Evolutionary conservation across 2,329 filamentous ascomycete species (phyloP).

Genomic region (Fusarium sambucinum): DNA sequence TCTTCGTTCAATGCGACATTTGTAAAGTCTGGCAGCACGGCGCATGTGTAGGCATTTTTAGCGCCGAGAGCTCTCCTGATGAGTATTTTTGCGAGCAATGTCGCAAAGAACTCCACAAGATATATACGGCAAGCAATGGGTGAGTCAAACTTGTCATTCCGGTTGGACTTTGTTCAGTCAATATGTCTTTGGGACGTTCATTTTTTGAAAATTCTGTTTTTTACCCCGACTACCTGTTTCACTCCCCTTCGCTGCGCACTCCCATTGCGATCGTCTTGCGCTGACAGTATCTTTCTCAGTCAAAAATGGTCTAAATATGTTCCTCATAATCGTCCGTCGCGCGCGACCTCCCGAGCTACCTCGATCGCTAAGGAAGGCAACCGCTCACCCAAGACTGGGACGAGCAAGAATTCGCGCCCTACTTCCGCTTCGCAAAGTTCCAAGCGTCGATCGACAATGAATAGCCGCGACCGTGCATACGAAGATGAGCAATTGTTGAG

Average conservation of each 20-base stretch:
- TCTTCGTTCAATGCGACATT: constrained; percentile 97
- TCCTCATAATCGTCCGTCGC: constrained; percentile 68
- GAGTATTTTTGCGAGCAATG: constrained; percentile 99
- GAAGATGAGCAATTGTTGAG: constrained; percentile 91
- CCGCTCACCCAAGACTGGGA: constrained; percentile 74
- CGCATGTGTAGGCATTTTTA: constrained; percentile 96
- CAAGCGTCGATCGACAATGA: constrained; percentile 96
- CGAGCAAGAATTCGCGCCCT: constrained; percentile 67
- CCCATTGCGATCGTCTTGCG: constrained; percentile 17
- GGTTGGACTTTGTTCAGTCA: neutral
- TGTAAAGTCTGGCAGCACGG: constrained; percentile 99
- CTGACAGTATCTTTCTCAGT: constrained; percentile 59
- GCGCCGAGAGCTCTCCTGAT: constrained; percentile 90
- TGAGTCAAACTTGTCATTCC: constrained; percentile 62
- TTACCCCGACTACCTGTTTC: neutral
- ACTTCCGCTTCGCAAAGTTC: constrained; percentile 64
- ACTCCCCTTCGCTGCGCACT: neutral
- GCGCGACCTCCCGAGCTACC: constrained; percentile 69
- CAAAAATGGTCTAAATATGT: constrained; percentile 76
- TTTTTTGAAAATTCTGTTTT: neutral
- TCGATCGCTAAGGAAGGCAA: constrained; percentile 63
- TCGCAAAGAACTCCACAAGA: constrained; percentile 88
- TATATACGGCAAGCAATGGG: constrained; percentile 85
- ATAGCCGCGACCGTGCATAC: constrained; percentile 93
- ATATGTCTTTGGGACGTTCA: neutral